Evolutionary conservation across 1,284 basidiomycete genomes (phyloP).

Genomic region (Ustilago tritici): DNA sequence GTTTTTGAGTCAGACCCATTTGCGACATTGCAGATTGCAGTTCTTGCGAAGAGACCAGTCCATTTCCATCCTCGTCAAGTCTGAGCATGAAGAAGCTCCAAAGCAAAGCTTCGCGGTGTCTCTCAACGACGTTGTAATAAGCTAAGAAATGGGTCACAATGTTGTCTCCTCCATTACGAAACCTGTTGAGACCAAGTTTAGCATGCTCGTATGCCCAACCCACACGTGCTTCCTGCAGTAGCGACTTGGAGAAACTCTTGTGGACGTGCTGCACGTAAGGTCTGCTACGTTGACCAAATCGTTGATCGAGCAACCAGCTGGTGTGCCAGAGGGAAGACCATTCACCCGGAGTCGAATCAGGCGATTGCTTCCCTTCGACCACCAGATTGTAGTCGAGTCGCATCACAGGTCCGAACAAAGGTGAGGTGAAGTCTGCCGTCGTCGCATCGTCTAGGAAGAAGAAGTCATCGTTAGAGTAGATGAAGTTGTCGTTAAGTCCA

Average conservation of each 20-base stretch:
- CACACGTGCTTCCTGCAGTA: conserved; percentile 43
- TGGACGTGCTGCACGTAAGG: conserved; percentile 50
- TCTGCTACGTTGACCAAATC: conserved; percentile 45
- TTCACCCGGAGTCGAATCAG: conserved; percentile 33
- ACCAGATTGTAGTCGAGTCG: conserved; percentile 51
- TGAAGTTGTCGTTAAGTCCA: conserved; percentile 41
- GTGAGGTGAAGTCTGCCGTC: conserved; percentile 41
- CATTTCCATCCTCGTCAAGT: conserved; percentile 46
- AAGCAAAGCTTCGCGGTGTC: conserved; percentile 61
- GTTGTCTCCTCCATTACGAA: conserved; percentile 45
- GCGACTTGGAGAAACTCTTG: conserved; percentile 37
- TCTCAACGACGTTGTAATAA: conserved; percentile 54
- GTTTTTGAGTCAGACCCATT: conserved; percentile 26
- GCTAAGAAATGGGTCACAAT: conserved; percentile 46
- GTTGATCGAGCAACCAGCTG: conserved; percentile 45
- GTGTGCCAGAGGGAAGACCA: conserved; percentile 45
- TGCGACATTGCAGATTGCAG: conserved; percentile 16
- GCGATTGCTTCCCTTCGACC: conserved; percentile 24
- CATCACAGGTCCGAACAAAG: conserved; percentile 54
- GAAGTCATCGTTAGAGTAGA: conserved; percentile 60
- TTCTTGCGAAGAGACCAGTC: conserved; percentile 14
- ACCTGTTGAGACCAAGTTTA: conserved; percentile 26
- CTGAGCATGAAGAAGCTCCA: conserved; percentile 59
- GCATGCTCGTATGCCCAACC: conserved; percentile 46
- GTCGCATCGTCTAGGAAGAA: conserved; percentile 45